Percentiles rank a stretch among this genome's conserved stretches.
phyloP scores from a whole-genome alignment of 2,329 filamentous ascomycete species.

The Neopestalotiopsis rosae region DNA sequence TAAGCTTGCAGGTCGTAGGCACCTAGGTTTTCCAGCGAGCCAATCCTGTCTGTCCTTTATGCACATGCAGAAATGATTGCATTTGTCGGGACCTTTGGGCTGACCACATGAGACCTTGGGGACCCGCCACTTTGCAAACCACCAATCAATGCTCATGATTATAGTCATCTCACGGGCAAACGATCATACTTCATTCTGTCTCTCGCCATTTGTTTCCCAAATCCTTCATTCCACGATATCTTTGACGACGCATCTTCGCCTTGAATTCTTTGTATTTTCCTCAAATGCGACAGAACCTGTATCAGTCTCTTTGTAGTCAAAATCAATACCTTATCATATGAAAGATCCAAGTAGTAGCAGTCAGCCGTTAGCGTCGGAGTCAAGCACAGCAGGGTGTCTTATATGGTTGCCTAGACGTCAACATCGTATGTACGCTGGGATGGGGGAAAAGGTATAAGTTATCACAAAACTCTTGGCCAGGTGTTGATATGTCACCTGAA shows the following conservation, averaged over 20 bases:
- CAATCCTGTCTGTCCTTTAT: background rate
- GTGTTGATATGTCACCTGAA: background rate
- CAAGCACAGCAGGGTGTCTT: background rate
- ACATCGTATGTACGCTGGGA: background rate
- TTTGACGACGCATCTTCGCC: too few relatives aligned
- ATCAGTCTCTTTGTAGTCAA: too few relatives aligned
- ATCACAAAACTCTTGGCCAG: background rate
- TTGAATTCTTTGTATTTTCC: too few relatives aligned
- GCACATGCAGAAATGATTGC: conserved; percentile 10
- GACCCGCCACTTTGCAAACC: background rate
- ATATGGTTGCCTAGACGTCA: background rate
- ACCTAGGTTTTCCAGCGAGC: background rate
- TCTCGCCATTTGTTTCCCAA: too few relatives aligned
- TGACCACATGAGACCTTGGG: background rate
- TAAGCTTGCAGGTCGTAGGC: background rate
- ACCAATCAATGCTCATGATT: background rate
- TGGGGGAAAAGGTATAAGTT: background rate
- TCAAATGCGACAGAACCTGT: too few relatives aligned
- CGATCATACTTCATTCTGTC: too few relatives aligned
- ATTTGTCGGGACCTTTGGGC: background rate
- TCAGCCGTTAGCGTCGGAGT: background rate
- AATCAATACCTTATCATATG: too few relatives aligned
- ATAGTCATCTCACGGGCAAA: background rate
- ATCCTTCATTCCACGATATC: too few relatives aligned
- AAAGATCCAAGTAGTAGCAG: too few relatives aligned